Conservation (phyloP, 495 filamentous ascomycete genomes). For the Mycothermus thermophilus region DNA sequence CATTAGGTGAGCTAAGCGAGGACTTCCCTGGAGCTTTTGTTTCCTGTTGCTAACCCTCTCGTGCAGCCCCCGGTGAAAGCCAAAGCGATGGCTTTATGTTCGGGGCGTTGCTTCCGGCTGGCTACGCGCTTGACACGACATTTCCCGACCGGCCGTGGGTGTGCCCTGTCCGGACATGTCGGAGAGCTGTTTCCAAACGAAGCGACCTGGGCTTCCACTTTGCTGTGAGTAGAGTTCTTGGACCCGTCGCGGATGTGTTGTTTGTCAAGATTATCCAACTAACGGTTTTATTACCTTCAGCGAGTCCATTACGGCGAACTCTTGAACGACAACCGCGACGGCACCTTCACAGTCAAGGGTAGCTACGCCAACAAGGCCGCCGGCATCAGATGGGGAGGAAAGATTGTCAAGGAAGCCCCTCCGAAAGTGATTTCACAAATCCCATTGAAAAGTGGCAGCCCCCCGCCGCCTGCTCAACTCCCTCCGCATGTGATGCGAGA, state of each 20-base stretch:
- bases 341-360: constrained; percentile 18
- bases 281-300: not conserved
- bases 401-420: constrained; percentile 2
- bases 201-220: constrained; percentile 16
- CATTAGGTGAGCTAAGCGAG: too few species aligned
- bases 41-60: not conserved
- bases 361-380: constrained; percentile 7
- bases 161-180: constrained; percentile 15
- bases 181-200: constrained; percentile 3
- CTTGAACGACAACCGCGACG: constrained; percentile 27
- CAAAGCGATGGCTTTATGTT: constrained; percentile 1
- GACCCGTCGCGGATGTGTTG: not conserved
- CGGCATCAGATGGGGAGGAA: constrained; percentile 4
- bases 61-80: not conserved
- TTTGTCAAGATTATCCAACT: not conserved
- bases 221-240: constrained; percentile 2
- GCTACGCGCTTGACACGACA: constrained; percentile 10
- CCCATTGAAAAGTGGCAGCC: not conserved
- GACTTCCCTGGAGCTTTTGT: too few species aligned
- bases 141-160: constrained; percentile 9
- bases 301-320: constrained; percentile 11
- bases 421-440: constrained; percentile 8
- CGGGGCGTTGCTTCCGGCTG: constrained; percentile 15
- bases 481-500: too few species aligned
- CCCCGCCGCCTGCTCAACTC: not conserved